A percentile compares a stretch with the other conserved stretches of the same genome.
Evolutionary conservation across 148 eudicot genomes (phyloP).

Genomic region (Camellia granthamiana): DNA sequence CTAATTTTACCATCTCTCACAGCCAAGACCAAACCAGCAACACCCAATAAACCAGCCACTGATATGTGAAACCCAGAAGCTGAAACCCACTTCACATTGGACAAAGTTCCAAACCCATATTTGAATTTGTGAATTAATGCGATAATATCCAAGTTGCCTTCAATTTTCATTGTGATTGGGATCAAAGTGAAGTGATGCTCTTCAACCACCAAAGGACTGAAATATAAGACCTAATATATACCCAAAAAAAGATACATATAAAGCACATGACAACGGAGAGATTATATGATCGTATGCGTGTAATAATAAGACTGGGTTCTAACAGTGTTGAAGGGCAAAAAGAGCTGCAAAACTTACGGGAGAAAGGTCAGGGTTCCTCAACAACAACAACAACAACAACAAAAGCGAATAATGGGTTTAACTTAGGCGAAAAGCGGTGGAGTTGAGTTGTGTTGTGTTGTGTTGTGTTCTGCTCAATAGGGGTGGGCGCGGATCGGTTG

Average conservation of each 20-base stretch:
- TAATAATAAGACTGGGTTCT: too few species aligned
- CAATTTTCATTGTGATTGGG: conserved; percentile 43
- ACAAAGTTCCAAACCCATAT: conserved; percentile 37
- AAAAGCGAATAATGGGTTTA: too few species aligned
- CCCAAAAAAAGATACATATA: neutral
- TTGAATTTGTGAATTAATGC: conserved; percentile 36
- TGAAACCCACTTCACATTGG: conserved; percentile 42
- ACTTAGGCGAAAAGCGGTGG: too few species aligned
- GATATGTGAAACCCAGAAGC: conserved; percentile 49
- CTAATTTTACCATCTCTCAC: conserved; percentile 39
- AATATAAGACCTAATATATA: neutral
- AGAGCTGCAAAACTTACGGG: too few species aligned
- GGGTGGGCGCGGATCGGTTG: too few species aligned
- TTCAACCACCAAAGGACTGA: neutral
- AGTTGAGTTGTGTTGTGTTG: too few species aligned
- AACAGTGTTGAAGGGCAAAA: too few species aligned
- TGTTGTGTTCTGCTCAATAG: too few species aligned
- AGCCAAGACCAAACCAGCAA: conserved; percentile 50
- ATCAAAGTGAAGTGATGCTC: neutral
- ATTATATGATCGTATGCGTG: neutral
- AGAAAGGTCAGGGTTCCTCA: too few species aligned
- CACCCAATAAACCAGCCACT: conserved; percentile 49
- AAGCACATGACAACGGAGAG: neutral
- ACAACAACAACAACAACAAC: too few species aligned
- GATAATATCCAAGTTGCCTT: conserved; percentile 38